Conservation (phyloP, 1,139 yeast species). For the Blastobotrys ciferrii region DNA sequence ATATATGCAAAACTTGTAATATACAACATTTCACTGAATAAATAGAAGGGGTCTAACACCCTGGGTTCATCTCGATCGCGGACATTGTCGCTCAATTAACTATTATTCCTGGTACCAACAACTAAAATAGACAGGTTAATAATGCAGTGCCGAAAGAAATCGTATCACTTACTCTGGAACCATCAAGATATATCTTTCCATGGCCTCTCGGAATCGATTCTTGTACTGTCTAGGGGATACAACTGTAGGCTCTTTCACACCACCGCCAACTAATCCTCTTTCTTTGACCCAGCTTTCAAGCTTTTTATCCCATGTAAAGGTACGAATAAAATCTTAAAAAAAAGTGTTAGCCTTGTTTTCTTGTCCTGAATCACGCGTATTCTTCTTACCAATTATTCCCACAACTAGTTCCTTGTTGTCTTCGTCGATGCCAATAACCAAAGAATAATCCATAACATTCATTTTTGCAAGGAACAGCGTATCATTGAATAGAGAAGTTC, state of each 20-base stretch:
- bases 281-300: constrained; percentile 99
- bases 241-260: constrained; percentile 93
- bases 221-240: constrained; percentile 96
- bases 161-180: constrained; percentile 79
- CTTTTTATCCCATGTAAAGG: constrained; percentile 98
- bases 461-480: constrained; percentile 90
- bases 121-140: no score
- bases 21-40: background rate
- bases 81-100: background rate
- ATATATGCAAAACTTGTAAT: constrained; percentile 1
- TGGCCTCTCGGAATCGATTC: constrained; percentile 91
- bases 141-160: no score
- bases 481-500: constrained; percentile 93
- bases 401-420: constrained; percentile 71
- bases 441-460: constrained; percentile 98
- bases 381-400: constrained; percentile 60
- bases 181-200: constrained; percentile 92
- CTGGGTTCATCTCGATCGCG: no score
- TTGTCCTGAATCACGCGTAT: constrained; percentile 36
- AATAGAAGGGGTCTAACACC: no score
- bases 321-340: constrained; percentile 78
- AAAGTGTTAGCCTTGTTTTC: no score
- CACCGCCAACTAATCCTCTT: constrained; percentile 77
- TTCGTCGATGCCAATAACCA: constrained; percentile 87
- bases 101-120: constrained; percentile 30